Base-by-base conservation (phyloP, 2,329 filamentous ascomycete species). In the Byssoonygena ceratinophila region DNA sequence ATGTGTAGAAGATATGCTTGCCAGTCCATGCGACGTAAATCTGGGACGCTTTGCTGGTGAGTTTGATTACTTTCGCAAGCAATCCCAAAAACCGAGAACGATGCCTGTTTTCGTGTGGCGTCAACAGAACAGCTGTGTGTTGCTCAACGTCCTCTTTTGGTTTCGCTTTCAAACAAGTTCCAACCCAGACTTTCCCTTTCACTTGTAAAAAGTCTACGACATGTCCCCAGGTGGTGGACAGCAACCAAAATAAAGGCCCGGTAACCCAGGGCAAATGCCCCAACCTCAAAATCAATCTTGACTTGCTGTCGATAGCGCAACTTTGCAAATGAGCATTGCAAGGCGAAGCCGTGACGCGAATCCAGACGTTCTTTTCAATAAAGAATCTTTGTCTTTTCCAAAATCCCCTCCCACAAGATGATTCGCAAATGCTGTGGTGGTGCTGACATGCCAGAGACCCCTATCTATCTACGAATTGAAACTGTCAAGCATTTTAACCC, bases 401-500 rank as follows among this genome's bases (percentile, higher is more conserved):
- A 29, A 25, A 25, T 27, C 41, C 36, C 32, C 32, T 40, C 40
- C 27, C 22, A 44, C 8, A n/a, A 27, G 22, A 32, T 31, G 14
- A 46, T 32, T 27, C 23, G 18, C 29, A 43, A 31, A 51, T 12
- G 31, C 44, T 46, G 36, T 46, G 29, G 29, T 50, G 44, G 48
- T 39, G 41, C 36, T 37, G 29, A 29, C 37, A 47, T 37, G 31
- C 32, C n/a, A 54, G 52, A 55, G 55, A 56, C 57, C 59, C 54
- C 61, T 54, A 61, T 64, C 64, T 67, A 67, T 68, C 66, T 68
- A 68, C 65, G 61, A 59, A 60, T 56, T 63, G 60, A 57, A 57
- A 64, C 18, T 39, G 22, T 25, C 36, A 52, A 52, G 41, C 32
- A 37, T 46, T 41, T 34, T 12, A 41, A 46, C 18, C 29, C 31